These are phyloP conservation scores for Aspergillus floridensis DNA, from an alignment of 2,329 filamentous ascomycete genomes.

Conservation along the genomic window DNA sequence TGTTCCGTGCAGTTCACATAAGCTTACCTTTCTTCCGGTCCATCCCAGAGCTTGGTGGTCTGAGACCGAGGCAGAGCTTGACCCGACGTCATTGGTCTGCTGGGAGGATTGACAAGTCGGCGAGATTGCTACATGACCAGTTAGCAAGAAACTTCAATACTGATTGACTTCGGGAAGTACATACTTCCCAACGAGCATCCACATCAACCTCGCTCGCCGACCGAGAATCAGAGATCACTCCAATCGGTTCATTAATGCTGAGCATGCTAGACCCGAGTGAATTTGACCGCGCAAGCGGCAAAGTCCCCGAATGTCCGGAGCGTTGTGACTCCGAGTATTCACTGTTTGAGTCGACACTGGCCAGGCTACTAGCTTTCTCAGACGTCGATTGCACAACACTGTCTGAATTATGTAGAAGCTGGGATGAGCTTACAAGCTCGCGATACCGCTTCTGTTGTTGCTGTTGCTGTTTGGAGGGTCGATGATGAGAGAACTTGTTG, in stretches of 20 bases:
- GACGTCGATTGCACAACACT: slow-evolving; percentile 25
- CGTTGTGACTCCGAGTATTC: slow-evolving; percentile 38
- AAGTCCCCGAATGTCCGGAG: slow-evolving; percentile 37
- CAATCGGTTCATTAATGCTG: slow-evolving; percentile 23
- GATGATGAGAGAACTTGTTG: slow-evolving; percentile 91
- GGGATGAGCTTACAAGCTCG: slow-evolving; percentile 77
- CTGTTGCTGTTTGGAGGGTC: slow-evolving; percentile 75
- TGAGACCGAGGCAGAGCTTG: slow-evolving; percentile 24
- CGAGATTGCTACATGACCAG: slow-evolving; percentile 29
- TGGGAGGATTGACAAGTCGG: slow-evolving; percentile 31
- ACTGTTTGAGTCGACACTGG: slow-evolving; percentile 39
- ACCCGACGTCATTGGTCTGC: slow-evolving; percentile 33
- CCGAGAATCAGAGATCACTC: slow-evolving; percentile 29
- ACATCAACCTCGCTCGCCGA: slow-evolving; percentile 38
- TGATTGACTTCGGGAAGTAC: slow-evolving; percentile 6
- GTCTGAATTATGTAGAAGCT: slow-evolving; percentile 54
- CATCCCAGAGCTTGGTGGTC: slow-evolving; percentile 22
- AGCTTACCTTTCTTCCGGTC: slow-evolving; percentile 34
- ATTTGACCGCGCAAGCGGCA: slow-evolving; percentile 35
- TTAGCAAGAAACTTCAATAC: slow-evolving; percentile 15
- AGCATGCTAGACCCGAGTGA: slow-evolving; percentile 35
- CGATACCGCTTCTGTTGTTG: slow-evolving; percentile 76
- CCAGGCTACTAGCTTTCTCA: slow-evolving; percentile 33
- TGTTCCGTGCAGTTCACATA: not conserved
- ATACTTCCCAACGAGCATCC: slow-evolving; percentile 40